Conservation (phyloP, 331 rosid genomes). For the Phaseolus coccineus region DNA sequence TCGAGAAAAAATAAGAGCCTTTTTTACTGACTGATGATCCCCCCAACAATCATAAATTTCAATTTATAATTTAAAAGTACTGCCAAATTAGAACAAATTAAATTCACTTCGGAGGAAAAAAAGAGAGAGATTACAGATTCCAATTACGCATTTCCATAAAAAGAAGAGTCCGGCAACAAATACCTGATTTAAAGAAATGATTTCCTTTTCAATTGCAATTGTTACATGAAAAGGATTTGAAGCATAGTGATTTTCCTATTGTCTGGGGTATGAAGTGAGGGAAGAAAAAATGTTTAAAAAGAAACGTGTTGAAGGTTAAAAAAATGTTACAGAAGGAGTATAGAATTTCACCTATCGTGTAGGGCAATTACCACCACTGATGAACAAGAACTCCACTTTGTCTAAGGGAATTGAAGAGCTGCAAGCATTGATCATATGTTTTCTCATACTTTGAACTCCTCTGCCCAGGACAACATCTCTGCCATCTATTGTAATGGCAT, state of each 20-base stretch:
- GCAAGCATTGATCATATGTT: slow-evolving; percentile 86
- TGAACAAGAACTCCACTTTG: slow-evolving; percentile 96
- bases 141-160: slow-evolving; percentile 23
- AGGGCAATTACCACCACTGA: slow-evolving; percentile 81
- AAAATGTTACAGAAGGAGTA: slow-evolving; percentile 40
- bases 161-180: slow-evolving; percentile 13
- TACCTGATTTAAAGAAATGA: slow-evolving; percentile 31
- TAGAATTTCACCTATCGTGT: slow-evolving; percentile 40
- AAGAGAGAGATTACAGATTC: slow-evolving; percentile 21
- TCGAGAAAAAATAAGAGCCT: slow-evolving; percentile 2
- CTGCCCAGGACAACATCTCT: slow-evolving; percentile 93
- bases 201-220: slow-evolving; percentile 55
- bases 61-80: background rate
- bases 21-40: background rate
- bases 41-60: slow-evolving; percentile 2
- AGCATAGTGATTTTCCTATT: slow-evolving; percentile 40
- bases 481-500: slow-evolving; percentile 98
- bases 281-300: background rate
- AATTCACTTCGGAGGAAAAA: slow-evolving; percentile 11
- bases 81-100: slow-evolving; percentile 13
- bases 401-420: slow-evolving; percentile 76
- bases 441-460: slow-evolving; percentile 88
- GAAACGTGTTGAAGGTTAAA: slow-evolving; percentile 31
- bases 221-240: slow-evolving; percentile 48
- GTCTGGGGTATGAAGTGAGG: background rate